phyloP scores from a whole-genome alignment of 257 asterid genomes.

The Nicotiana attenuata region DNA sequence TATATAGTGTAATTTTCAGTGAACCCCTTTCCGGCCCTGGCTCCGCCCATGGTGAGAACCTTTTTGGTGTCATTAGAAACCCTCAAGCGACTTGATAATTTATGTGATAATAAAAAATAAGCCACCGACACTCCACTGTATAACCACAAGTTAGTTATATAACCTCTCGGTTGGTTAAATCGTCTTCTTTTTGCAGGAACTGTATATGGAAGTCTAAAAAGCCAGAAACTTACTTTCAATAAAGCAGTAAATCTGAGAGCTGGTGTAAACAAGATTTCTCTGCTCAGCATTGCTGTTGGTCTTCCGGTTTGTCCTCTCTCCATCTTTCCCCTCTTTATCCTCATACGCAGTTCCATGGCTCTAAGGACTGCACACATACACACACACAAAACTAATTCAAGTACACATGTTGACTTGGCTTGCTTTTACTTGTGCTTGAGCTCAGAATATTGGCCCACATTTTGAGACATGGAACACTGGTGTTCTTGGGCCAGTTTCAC shows the following conservation, averaged over 20 bases:
- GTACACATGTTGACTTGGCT: neutral
- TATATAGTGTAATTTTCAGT: too few species aligned
- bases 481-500: constrained; percentile 92
- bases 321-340: constrained; percentile 7
- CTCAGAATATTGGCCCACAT: constrained; percentile 25
- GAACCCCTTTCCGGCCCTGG: too few species aligned
- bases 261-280: constrained; percentile 22
- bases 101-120: neutral
- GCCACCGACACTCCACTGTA: neutral
- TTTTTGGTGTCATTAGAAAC: too few species aligned
- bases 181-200: neutral
- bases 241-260: constrained; percentile 18
- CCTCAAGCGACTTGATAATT: neutral
- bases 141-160: neutral
- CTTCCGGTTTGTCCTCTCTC: constrained; percentile 24
- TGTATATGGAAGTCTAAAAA: constrained; percentile 23
- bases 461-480: constrained; percentile 47
- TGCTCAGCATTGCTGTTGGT: constrained; percentile 30
- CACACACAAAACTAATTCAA: neutral
- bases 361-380: neutral
- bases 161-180: neutral
- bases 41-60: too few species aligned
- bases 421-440: neutral
- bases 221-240: constrained; percentile 20
- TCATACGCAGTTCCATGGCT: neutral